A percentile compares a stretch with the other conserved stretches of the same genome.
Conservation (phyloP, 345 rosid genomes). For the Physaria fendleri region DNA sequence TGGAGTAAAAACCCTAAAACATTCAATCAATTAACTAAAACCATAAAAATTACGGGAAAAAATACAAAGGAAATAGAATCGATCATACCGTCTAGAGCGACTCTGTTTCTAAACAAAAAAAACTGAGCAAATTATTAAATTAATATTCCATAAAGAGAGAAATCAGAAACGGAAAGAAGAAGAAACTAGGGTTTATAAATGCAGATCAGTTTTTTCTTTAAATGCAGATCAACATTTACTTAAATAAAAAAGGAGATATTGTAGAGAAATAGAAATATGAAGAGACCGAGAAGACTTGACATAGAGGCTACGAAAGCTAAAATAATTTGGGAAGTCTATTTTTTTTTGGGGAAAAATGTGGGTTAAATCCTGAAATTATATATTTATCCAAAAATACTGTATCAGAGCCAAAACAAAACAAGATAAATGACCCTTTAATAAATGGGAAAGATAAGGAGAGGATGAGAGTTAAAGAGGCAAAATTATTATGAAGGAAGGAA, state of each 20-base stretch:
- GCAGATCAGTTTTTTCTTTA: too few relatives aligned
- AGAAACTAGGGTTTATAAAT: constrained; percentile 16
- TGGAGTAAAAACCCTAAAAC: neutral
- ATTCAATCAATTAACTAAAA: neutral
- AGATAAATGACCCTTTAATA: too few relatives aligned
- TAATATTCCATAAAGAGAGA: neutral
- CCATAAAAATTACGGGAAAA: neutral
- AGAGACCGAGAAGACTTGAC: neutral
- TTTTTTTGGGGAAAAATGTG: too few relatives aligned
- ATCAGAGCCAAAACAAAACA: too few relatives aligned
- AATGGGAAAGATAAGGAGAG: too few relatives aligned
- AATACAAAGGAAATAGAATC: neutral
- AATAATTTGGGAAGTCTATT: too few relatives aligned
- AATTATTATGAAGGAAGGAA: too few relatives aligned
- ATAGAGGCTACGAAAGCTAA: neutral
- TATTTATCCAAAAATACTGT: too few relatives aligned
- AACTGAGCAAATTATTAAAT: too few relatives aligned
- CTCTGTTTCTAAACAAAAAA: constrained; percentile 2
- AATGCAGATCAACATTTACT: neutral
- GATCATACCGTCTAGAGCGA: constrained; percentile 6
- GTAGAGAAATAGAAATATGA: neutral
- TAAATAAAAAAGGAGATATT: neutral
- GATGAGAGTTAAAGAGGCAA: too few relatives aligned
- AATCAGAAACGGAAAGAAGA: neutral
- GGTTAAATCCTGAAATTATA: too few relatives aligned